Evolutionary conservation across 306 rosid genomes (phyloP).

Genomic region (Psophocarpus tetragonolobus): DNA sequence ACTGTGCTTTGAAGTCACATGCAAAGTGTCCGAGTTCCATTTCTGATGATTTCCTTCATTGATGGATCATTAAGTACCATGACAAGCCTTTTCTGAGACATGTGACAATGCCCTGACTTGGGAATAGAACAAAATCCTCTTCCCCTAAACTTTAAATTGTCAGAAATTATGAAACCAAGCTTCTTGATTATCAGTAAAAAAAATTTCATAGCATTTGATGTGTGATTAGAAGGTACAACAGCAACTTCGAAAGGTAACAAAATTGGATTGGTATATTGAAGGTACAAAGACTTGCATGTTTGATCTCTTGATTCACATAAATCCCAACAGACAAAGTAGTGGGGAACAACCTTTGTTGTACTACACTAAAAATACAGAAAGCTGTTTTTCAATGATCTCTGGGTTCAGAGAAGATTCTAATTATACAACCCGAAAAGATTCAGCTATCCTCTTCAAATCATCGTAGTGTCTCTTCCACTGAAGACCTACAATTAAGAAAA

Average conservation of each 20-base stretch:
- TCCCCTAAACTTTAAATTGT: background rate
- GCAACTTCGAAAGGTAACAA: slow-evolving; percentile 10
- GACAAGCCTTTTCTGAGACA: background rate
- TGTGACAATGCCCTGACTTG: background rate
- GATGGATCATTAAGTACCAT: background rate
- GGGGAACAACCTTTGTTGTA: slow-evolving; percentile 18
- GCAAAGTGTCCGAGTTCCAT: background rate
- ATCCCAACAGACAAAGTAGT: slow-evolving; percentile 27
- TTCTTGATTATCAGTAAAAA: background rate
- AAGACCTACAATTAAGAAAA: slow-evolving; percentile 68
- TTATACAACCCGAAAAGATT: slow-evolving; percentile 75
- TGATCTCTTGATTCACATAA: slow-evolving; percentile 24
- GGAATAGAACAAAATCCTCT: background rate
- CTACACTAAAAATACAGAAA: slow-evolving; percentile 24
- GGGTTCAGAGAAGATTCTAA: slow-evolving; percentile 28
- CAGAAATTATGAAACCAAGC: background rate
- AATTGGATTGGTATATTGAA: slow-evolving; percentile 12
- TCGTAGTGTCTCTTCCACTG: slow-evolving; percentile 93
- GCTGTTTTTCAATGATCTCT: slow-evolving; percentile 18
- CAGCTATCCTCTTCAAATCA: slow-evolving; percentile 73
- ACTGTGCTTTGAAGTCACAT: slow-evolving; percentile 6
- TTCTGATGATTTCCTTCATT: background rate
- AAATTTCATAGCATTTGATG: background rate
- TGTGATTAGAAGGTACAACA: background rate
- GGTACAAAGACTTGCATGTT: background rate